phyloP scores from a whole-genome alignment of 1,139 yeast genomes.

The Waltiozyma sp. region DNA sequence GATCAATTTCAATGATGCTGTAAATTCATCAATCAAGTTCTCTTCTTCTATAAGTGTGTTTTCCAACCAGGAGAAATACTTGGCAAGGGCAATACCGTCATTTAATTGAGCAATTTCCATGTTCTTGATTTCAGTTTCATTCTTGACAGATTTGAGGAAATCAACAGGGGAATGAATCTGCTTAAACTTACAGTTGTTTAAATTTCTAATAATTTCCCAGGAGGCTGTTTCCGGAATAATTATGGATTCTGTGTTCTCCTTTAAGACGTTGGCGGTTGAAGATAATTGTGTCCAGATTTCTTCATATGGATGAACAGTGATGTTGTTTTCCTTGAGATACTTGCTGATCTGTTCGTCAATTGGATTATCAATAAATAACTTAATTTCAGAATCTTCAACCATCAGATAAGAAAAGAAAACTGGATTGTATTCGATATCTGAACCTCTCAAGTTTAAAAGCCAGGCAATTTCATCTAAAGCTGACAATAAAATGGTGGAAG shows the following conservation, averaged over 20 bases:
- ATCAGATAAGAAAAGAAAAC: slow-evolving; percentile 78
- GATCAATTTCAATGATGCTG: slow-evolving; percentile 60
- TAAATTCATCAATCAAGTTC: slow-evolving; percentile 61
- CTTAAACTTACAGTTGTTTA: slow-evolving; percentile 31
- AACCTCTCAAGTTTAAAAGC: slow-evolving; percentile 81
- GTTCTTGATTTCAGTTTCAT: slow-evolving; percentile 60
- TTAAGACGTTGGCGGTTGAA: slow-evolving; percentile 31
- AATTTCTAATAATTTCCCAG: slow-evolving; percentile 67
- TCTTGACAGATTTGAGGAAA: slow-evolving; percentile 69
- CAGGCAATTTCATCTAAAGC: slow-evolving; percentile 90
- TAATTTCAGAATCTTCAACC: slow-evolving; percentile 38
- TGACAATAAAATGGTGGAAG: slow-evolving; percentile 19
- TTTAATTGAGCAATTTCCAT: slow-evolving; percentile 71
- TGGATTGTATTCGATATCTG: slow-evolving; percentile 81
- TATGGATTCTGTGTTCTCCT: slow-evolving; percentile 29
- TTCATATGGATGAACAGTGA: slow-evolving; percentile 41
- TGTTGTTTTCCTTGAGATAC: slow-evolving; percentile 24
- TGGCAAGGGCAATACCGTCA: slow-evolving; percentile 76
- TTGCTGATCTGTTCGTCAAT: slow-evolving; percentile 20
- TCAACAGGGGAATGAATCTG: slow-evolving; percentile 53
- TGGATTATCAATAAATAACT: slow-evolving; percentile 47
- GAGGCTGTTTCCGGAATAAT: slow-evolving; percentile 59
- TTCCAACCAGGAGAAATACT: slow-evolving; percentile 84
- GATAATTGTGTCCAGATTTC: slow-evolving; percentile 44
- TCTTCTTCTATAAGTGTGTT: slow-evolving; percentile 42